These are phyloP conservation scores for Hortaea werneckii DNA, from an alignment of 2,329 filamentous ascomycete genomes.

Conservation along the genomic window DNA sequence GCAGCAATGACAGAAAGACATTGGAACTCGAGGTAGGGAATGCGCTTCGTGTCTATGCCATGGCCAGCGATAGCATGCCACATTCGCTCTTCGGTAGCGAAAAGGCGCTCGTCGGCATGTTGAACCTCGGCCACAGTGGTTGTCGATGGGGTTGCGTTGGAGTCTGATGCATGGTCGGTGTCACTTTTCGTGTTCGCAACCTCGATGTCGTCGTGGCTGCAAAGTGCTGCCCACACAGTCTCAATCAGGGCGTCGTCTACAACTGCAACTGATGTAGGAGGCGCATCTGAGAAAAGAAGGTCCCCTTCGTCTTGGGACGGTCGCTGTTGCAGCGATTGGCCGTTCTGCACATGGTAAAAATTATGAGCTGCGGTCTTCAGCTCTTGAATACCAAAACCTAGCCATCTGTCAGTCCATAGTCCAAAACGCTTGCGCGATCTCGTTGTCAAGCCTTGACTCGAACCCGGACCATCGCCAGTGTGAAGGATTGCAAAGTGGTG, in stretches of 20 bases:
- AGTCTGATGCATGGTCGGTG: neutral
- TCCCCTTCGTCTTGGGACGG: slow-evolving; percentile 6
- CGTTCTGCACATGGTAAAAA: slow-evolving; percentile 26
- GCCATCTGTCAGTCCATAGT: neutral
- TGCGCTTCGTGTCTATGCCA: slow-evolving; percentile 43
- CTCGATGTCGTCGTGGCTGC: slow-evolving; percentile 44
- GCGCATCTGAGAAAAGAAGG: slow-evolving; percentile 17
- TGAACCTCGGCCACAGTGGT: neutral
- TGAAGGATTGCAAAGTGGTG: neutral
- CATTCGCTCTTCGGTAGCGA: slow-evolving; percentile 44
- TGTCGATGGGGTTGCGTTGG: slow-evolving; percentile 1
- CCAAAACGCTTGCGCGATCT: neutral
- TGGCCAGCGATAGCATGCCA: slow-evolving; percentile 54
- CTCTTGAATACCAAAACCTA: slow-evolving; percentile 29
- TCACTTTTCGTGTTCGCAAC: neutral
- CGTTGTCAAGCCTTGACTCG: too few relatives aligned
- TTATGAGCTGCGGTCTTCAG: slow-evolving; percentile 29
- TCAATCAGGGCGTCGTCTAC: slow-evolving; percentile 44
- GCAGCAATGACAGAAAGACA: slow-evolving; percentile 50
- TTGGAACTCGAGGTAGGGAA: slow-evolving; percentile 46
- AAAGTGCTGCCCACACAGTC: slow-evolving; percentile 49
- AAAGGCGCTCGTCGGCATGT: slow-evolving; percentile 28
- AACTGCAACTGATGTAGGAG: slow-evolving; percentile 9
- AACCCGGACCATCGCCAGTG: too few relatives aligned
- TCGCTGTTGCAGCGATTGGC: slow-evolving; percentile 2